Evolutionary conservation across 2,329 filamentous ascomycete species (phyloP), one percentile per base, ranked within the genome.

Genomic region (Monosporascus ibericus): DNA sequence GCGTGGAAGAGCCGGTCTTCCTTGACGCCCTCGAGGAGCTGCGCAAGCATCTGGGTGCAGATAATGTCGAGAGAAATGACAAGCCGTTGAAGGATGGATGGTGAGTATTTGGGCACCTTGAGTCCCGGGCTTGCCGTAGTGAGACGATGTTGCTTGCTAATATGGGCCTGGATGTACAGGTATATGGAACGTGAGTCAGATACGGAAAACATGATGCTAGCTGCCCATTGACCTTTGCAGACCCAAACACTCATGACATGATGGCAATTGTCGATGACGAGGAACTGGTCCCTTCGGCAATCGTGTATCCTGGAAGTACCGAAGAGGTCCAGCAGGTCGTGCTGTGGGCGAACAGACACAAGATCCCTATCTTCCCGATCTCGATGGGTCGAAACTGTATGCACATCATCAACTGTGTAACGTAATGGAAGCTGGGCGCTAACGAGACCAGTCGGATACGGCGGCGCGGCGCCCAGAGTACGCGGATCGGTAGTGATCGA

Each of bases 381-480:
- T 64, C 62, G 2, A 64, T 64, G 56, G 64, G 64, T 7, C 54
- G 62, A 48, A 66, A 66, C 20, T 60, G 61, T 75, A 59, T n/a
- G 58, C 51, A 6, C 48, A 18, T 24, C 9, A 30, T 20, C 3
- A 24, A 15, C n/a, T 11, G 8, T 44, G 47, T 34, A 22, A n/a
- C 25, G 14, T 5, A 6, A 37, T 27, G 9, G 22, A 48, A 9
- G 3, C 27, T 22, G 14, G 30, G 5, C 25, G n/a, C 49, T 53
- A 50, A 55, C 11, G 6, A 24, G 4, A 14, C 24, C 47, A 65
- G 66, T 78, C 2, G 80, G 78, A 17, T 81, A 81, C 52, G 78
- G 79, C 25, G 78, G 78, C n/a, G 75, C 75, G 15, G 78, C 77
- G 0, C 78, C 78, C 0, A 67, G 78, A 36, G 74, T 81, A 1